Evolutionary conservation across 2,329 filamentous ascomycete genomes (phyloP).

Genomic region (Zymoseptoria crescenta): DNA sequence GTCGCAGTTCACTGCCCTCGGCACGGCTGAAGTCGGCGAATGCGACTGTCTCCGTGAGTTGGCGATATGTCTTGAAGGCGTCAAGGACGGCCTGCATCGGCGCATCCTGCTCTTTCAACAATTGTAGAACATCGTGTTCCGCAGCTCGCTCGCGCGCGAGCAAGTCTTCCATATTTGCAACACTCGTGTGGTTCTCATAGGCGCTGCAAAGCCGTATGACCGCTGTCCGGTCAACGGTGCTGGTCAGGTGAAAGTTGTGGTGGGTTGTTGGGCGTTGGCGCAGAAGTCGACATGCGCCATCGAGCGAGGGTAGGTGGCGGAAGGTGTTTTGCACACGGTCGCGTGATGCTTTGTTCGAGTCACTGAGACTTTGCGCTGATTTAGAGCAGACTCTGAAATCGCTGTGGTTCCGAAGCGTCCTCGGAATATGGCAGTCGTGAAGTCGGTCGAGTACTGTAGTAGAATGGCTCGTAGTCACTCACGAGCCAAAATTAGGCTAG

Average conservation of each 20-base stretch:
- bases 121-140: constrained; percentile 21
- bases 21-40: constrained; percentile 63
- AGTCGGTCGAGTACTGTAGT: not conserved
- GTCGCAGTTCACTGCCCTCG: constrained; percentile 57
- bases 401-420: not conserved
- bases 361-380: not conserved
- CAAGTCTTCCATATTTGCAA: constrained; percentile 27
- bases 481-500: not conserved
- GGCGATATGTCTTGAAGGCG: constrained; percentile 47
- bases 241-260: constrained; percentile 4
- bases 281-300: not conserved
- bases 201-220: constrained; percentile 10
- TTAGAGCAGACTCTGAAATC: not conserved
- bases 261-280: constrained; percentile 2
- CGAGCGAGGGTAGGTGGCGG: not conserved
- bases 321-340: not conserved
- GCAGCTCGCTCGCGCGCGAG: constrained; percentile 24
- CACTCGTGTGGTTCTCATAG: constrained; percentile 21
- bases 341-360: not conserved
- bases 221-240: constrained; percentile 9
- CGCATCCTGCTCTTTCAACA: constrained; percentile 21
- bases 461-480: not conserved
- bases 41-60: constrained; percentile 63
- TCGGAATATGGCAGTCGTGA: not conserved
- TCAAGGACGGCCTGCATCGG: constrained; percentile 18